These are phyloP conservation scores for Megacollybia marginata DNA, from an alignment of 768 basidiomycete genomes.

Conservation along the genomic window DNA sequence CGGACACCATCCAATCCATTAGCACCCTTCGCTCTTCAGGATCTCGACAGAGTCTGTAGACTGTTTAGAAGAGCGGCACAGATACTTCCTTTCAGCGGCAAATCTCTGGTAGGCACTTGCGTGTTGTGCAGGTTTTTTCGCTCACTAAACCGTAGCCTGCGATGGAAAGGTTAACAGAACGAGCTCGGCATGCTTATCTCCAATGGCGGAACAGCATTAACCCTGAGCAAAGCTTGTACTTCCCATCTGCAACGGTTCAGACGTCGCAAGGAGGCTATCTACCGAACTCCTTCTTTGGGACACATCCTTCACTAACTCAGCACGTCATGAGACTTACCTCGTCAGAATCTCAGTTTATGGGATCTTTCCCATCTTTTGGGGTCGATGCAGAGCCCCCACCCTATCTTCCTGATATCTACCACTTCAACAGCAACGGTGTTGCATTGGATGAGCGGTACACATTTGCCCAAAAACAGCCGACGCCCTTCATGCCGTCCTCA, in stretches of 20 bases:
- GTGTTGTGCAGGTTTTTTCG: not conserved
- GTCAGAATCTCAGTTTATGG: not conserved
- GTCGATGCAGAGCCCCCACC: not conserved
- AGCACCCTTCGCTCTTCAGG: constrained; percentile 50
- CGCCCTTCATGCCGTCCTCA: constrained; percentile 37
- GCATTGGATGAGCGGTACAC: constrained; percentile 32
- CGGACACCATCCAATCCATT: constrained; percentile 54
- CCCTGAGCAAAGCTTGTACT: constrained; percentile 5
- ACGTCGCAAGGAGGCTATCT: not conserved
- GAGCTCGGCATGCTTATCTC: constrained; percentile 37
- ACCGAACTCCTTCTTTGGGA: constrained; percentile 8
- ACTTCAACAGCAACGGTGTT: constrained; percentile 34
- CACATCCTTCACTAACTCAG: constrained; percentile 9
- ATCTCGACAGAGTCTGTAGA: constrained; percentile 50
- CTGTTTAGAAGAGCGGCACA: constrained; percentile 52
- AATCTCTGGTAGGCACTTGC: constrained; percentile 41
- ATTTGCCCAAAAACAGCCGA: constrained; percentile 26
- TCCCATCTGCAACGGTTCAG: not conserved
- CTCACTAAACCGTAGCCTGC: constrained; percentile 32
- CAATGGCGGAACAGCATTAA: constrained; percentile 18
- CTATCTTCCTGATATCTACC: constrained; percentile 42
- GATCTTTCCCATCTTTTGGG: not conserved
- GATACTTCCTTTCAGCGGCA: constrained; percentile 53
- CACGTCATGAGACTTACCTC: not conserved
- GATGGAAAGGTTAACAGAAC: constrained; percentile 47